Conservation (phyloP, 257 asterid genomes). For the Buddleja alternifolia region DNA sequence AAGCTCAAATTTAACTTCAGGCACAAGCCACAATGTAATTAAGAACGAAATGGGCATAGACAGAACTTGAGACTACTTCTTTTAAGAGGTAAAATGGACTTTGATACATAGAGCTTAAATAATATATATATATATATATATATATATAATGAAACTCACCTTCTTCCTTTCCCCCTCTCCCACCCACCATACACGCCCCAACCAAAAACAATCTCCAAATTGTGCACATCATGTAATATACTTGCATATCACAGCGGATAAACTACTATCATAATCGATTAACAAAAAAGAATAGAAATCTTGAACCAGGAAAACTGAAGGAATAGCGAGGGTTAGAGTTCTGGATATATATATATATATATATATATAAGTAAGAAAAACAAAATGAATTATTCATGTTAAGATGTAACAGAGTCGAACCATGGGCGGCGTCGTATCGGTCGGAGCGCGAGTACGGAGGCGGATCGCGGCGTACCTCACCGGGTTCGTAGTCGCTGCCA, state of each 20-base stretch:
- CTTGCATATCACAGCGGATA: conserved; percentile 9
- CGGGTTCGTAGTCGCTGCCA: conserved; percentile 86
- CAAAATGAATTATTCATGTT: neutral
- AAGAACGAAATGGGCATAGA: neutral
- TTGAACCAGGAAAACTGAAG: neutral
- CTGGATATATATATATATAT: conserved; percentile 3
- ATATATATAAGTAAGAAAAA: neutral
- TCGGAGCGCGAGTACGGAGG: conserved; percentile 70
- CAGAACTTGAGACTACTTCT: neutral
- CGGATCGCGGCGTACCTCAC: conserved; percentile 89
- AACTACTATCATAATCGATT: neutral
- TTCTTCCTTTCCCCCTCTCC: too few relatives aligned
- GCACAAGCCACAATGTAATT: conserved; percentile 13
- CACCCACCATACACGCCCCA: too few relatives aligned
- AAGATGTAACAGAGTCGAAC: conserved; percentile 41
- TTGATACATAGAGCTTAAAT: too few relatives aligned
- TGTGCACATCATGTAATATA: neutral
- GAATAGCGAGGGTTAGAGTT: conserved; percentile 13
- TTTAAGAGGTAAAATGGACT: too few relatives aligned
- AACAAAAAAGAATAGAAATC: neutral
- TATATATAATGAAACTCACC: too few relatives aligned
- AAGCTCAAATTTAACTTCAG: conserved; percentile 5
- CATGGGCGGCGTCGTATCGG: conserved; percentile 60
- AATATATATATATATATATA: too few relatives aligned
- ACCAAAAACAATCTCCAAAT: too few relatives aligned